Evolutionary conservation across 495 filamentous ascomycete genomes (phyloP), one percentile per base, ranked within the genome.

Genomic region (Aspergillus hancockii): DNA sequence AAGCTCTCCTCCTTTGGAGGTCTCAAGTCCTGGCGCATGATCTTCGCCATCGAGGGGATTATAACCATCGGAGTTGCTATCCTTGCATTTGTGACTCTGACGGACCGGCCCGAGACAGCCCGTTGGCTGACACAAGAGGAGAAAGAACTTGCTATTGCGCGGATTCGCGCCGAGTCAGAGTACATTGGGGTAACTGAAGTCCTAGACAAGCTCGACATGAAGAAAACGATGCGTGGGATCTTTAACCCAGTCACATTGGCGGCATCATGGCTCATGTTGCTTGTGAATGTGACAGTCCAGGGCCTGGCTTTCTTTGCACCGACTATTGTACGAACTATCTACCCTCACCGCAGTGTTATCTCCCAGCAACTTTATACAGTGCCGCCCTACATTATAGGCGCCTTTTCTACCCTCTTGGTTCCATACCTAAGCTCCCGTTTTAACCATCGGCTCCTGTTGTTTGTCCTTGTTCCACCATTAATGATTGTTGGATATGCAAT

Each of bases 41-140:
- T 93, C 19, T 92, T 92, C 67, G 78, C 90, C 13, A 85, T 90
- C 25, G 90, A 93, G 67, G 90, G 90, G 0, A 72, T 91, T 9
- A 86, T 90, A 31, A 87, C 83, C 0, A 77, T 90, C 55, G 52
- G 84, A 2, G 71, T 89, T 4, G 84, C 81, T 0, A 45, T 85
- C 4, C 60, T 86, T 18, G 76, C 81, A 1, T 92, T 78, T 49
- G 79, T 83, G 34, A 79, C 79, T n/a, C 72, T 91, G 55, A 90
- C 90, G 0, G 87, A 92, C 66, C 79, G 81, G 2, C 86, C 90
- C 0, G 82, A 81, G 28, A 85, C 81, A 4, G 88, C 88, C 0
- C 71, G 70, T 14, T 91, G 89, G 74, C 71, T 92, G 4, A 82
- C 69, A 14, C 72, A 81, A 14, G 81, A 85, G 4, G 87, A 92